Percentiles rank a stretch among this genome's conserved stretches.
Conservation (phyloP, 2,329 filamentous ascomycete species). For the Stylonectria norvegica region DNA sequence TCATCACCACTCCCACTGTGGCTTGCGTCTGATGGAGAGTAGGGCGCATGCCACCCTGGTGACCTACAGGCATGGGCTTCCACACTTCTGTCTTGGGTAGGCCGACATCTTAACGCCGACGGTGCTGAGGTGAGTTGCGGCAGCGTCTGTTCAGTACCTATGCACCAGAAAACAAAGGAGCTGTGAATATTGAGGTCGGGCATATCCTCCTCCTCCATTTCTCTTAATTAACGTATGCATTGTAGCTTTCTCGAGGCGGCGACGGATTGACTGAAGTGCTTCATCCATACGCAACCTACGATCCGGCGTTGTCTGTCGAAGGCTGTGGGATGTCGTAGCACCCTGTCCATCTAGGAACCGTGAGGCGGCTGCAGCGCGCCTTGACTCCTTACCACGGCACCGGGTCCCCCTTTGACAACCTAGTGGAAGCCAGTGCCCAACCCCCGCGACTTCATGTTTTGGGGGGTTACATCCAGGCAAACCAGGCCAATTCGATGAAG, state of each 20-base stretch:
- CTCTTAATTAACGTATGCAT: no score
- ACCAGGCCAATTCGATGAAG: no score
- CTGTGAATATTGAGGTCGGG: no score
- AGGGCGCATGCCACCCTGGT: conserved; percentile 6
- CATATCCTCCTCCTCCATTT: no score
- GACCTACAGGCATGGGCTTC: no score
- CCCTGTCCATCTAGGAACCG: conserved; percentile 9
- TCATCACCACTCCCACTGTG: conserved; percentile 7
- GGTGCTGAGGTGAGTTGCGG: no score
- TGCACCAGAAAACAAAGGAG: no score
- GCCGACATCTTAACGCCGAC: conserved; percentile 8
- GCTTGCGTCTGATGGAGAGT: conserved; percentile 5
- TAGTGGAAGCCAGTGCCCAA: conserved; percentile 8
- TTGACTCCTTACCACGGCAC: conserved; percentile 17
- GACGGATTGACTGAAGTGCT: conserved; percentile 1
- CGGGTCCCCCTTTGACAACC: conserved; percentile 15
- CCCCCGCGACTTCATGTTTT: conserved; percentile 3
- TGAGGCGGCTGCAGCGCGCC: conserved; percentile 18
- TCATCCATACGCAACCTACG: no score
- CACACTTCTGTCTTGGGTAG: no score
- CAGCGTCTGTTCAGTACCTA: no score
- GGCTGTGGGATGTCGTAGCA: conserved; percentile 1
- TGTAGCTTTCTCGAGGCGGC: conserved; percentile 3
- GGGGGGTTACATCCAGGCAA: no score
- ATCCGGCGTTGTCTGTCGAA: no score